A percentile compares a stretch with the other conserved stretches of the same genome.
phyloP scores from a whole-genome alignment of 441 rosid species.

The Croton setiger region DNA sequence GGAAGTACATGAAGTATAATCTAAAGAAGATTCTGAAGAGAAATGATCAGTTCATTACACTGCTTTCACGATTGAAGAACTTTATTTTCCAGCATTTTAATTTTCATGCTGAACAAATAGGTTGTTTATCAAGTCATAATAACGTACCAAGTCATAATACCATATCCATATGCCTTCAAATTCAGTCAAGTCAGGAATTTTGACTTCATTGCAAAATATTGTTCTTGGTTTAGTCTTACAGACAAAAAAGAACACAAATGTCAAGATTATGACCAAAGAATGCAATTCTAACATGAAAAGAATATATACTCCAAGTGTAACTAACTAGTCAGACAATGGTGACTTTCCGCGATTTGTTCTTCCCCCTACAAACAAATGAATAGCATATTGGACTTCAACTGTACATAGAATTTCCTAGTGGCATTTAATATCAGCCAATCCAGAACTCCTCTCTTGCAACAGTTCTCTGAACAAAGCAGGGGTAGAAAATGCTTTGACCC shows the following conservation, averaged over 20 bases:
- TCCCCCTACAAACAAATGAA: background rate
- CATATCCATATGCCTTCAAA: too few species aligned
- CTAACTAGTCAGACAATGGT: conserved; percentile 5
- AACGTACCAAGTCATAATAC: too few species aligned
- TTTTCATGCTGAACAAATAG: too few species aligned
- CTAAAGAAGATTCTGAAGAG: too few species aligned
- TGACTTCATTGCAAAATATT: background rate
- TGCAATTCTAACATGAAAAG: conserved; percentile 1
- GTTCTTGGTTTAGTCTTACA: background rate
- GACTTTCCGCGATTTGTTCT: background rate
- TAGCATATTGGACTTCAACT: conserved; percentile 17
- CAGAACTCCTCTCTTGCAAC: conserved; percentile 9
- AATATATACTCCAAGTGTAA: conserved; percentile 2
- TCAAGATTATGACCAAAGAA: background rate
- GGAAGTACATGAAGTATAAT: too few species aligned
- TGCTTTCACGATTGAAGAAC: too few species aligned
- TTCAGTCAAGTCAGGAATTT: background rate
- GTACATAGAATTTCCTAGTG: conserved; percentile 26
- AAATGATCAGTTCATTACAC: too few species aligned
- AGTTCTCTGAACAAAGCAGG: background rate
- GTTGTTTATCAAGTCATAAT: too few species aligned
- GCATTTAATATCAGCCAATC: conserved; percentile 25
- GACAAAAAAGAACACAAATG: background rate
- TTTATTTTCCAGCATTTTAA: too few species aligned
- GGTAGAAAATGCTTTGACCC: background rate